These are phyloP conservation scores for Fusarium sororula DNA, from an alignment of 2,329 filamentous ascomycete genomes.

Conservation along the genomic window DNA sequence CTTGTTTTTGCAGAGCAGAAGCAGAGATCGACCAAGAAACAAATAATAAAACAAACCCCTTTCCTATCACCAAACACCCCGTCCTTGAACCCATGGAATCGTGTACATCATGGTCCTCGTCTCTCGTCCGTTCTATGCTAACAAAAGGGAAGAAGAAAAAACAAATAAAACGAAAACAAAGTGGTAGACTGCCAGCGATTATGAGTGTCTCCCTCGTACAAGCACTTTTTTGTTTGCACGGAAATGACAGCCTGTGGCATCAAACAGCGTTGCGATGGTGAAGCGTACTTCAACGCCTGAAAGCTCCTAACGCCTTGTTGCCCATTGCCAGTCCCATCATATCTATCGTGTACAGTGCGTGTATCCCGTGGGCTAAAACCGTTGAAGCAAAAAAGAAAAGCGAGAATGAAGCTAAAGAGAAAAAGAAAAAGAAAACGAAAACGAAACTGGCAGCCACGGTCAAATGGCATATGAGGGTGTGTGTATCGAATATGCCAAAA, in stretches of 20 bases:
- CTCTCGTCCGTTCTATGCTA: constrained; percentile 18
- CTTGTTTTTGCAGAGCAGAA: neutral
- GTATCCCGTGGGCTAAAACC: constrained; percentile 18
- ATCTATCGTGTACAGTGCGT: constrained; percentile 33
- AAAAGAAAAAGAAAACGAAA: neutral
- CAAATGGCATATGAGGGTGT: neutral
- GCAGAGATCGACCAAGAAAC: neutral
- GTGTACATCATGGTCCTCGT: constrained; percentile 34
- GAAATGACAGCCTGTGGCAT: neutral
- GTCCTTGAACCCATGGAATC: constrained; percentile 32
- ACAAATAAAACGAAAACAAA: neutral
- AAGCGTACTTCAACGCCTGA: constrained; percentile 1
- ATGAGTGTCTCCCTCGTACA: neutral
- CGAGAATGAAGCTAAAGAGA: neutral
- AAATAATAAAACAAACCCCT: constrained; percentile 1
- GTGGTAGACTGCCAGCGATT: neutral
- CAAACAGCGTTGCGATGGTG: neutral
- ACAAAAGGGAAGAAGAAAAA: neutral
- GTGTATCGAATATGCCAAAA: neutral
- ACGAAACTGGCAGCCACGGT: neutral
- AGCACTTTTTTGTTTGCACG: constrained; percentile 4
- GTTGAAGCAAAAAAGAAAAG: neutral
- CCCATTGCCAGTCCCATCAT: constrained; percentile 11
- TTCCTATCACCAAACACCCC: constrained; percentile 18
- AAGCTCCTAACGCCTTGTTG: constrained; percentile 32